Evolutionary conservation across 2,329 filamentous ascomycete species (phyloP).

Genomic region (Hypocrella siamensis): DNA sequence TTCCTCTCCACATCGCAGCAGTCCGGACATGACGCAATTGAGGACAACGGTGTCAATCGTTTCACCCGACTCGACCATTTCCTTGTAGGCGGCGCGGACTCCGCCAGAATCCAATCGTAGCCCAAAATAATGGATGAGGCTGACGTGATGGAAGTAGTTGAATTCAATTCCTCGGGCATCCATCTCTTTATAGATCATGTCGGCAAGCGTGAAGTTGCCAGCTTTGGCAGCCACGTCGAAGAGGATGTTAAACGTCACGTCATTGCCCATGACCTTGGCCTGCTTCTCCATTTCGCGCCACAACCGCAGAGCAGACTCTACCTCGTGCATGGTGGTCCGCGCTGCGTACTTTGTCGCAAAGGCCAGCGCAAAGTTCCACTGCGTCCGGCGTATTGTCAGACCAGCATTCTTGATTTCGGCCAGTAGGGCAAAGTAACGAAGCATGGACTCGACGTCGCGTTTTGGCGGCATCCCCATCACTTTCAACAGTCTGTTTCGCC

Average conservation of each 20-base stretch:
- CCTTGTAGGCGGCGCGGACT: constrained; percentile 61
- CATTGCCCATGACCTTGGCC: constrained; percentile 47
- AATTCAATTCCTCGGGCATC: constrained; percentile 46
- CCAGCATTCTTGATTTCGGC: constrained; percentile 67
- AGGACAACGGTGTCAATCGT: constrained; percentile 77
- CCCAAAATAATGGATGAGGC: constrained; percentile 72
- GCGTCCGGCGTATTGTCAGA: constrained; percentile 46
- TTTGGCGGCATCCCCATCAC: constrained; percentile 49
- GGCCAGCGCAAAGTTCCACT: constrained; percentile 78
- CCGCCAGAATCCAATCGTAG: constrained; percentile 56
- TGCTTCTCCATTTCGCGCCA: constrained; percentile 84
- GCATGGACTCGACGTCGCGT: constrained; percentile 46
- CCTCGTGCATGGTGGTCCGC: constrained; percentile 42
- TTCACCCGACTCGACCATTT: constrained; percentile 73
- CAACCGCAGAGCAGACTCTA: constrained; percentile 48
- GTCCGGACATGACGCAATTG: constrained; percentile 70
- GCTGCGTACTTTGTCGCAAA: constrained; percentile 59
- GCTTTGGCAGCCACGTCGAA: constrained; percentile 80
- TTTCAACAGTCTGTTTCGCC: constrained; percentile 50
- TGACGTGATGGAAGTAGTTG: constrained; percentile 69
- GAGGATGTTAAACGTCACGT: constrained; percentile 84
- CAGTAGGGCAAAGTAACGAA: constrained; percentile 69
- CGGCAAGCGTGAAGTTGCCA: constrained; percentile 68
- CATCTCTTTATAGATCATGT: constrained; percentile 78
- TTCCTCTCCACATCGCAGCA: constrained; percentile 63